Evolutionary conservation across 331 rosid genomes (phyloP).

Genomic region (Rhamnella rubrinervis): DNA sequence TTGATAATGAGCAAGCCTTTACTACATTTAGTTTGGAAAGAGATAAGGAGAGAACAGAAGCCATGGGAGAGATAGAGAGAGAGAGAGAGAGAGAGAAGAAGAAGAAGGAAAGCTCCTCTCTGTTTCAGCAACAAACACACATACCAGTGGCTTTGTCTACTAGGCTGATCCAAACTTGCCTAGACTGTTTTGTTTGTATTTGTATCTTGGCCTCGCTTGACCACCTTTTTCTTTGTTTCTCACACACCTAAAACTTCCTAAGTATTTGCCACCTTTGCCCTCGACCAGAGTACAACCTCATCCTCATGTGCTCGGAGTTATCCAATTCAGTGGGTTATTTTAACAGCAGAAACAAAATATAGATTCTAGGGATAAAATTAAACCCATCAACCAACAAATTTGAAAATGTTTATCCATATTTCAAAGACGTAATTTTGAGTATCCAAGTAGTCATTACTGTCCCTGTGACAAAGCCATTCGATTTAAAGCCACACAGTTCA

Average conservation of each 20-base stretch:
- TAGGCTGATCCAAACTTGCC: constrained; percentile 44
- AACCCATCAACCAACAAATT: too few species aligned
- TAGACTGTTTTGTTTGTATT: constrained; percentile 30
- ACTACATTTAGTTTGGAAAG: constrained; percentile 62
- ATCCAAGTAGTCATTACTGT: too few species aligned
- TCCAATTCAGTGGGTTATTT: too few species aligned
- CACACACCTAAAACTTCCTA: neutral
- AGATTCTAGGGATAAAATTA: too few species aligned
- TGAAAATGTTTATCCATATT: too few species aligned
- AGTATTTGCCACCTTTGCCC: neutral
- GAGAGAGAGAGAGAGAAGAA: too few species aligned
- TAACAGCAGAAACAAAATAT: too few species aligned
- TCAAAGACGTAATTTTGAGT: too few species aligned
- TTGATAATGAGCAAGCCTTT: constrained; percentile 40
- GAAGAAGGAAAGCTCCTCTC: constrained; percentile 37
- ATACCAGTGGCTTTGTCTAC: constrained; percentile 32
- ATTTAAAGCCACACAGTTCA: too few species aligned
- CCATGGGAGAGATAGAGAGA: constrained; percentile 69
- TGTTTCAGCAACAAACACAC: constrained; percentile 54
- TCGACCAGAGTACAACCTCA: neutral
- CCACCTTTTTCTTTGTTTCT: neutral
- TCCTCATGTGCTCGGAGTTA: neutral
- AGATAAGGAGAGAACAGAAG: constrained; percentile 83
- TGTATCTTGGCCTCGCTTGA: constrained; percentile 18
- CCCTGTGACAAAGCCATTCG: too few species aligned